Evolutionary conservation across 2,329 filamentous ascomycete genomes (phyloP), one percentile per base, ranked within the genome.

Genomic region (Mycosphaerella sp.): DNA sequence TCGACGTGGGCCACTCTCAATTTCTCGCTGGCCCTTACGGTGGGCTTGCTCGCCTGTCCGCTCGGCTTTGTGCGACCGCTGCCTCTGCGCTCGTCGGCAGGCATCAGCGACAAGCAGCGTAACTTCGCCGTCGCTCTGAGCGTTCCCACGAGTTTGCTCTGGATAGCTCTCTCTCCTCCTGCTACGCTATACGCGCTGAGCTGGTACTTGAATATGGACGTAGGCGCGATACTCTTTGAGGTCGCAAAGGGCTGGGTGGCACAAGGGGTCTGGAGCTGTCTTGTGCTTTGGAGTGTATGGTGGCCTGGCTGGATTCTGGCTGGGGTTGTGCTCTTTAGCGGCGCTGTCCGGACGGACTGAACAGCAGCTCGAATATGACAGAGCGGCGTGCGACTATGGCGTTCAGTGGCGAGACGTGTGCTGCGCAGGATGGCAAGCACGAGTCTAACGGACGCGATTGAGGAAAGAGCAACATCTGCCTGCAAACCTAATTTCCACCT

Each of bases 1-100:
- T 90, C 90, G 10, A 86, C 90, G 0, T 84, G 98, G 10, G 91
- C 93, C 2, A 98, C 91, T 0, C 80, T 98, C 45, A 98, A 98
- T 71, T 98, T 98, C 75, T 89, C 86, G 2, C 82, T 96, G 12
- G 84, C 89, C 42, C 85, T 97, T 66, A 75, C 95, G 34, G 76
- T 96, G 44, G 93, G 93, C 34, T 73, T 97, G 2, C 73, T 91
- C 41, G 82, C 87, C 39, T 75, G 80, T 3, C 91, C 91, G 0
- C 75, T 97, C 12, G 84, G 82, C n/a, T 96, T 95, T 66, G 74
- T 85, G 14, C 76, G 71, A 6, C 64, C 66, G 0, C 25, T 62
- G 14, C 59, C 59, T 2, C 30, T 57, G 2, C 16, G 44, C 6
- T 39, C 42, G 13, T 14, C 45, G 16, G 50, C 47, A 44, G 49